A percentile compares a stretch with the other conserved stretches of the same genome.
Evolutionary conservation across 2,329 filamentous ascomycete species (phyloP).

Genomic region (Cladophialophora bantiana): DNA sequence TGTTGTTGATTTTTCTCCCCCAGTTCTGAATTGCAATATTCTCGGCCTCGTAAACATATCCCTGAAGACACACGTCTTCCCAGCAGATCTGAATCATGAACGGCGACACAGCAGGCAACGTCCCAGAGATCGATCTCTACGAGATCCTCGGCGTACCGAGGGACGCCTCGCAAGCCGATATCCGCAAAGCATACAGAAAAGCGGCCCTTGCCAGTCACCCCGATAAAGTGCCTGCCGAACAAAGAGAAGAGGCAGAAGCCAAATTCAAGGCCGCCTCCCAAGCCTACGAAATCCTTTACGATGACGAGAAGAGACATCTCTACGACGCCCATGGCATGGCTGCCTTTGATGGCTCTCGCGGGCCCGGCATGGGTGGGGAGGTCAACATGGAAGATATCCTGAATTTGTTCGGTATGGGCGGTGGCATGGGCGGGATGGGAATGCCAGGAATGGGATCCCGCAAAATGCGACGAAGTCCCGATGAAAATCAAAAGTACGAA

Average conservation of each 20-base stretch:
- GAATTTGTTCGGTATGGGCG: conserved; percentile 69
- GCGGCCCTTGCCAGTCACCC: conserved; percentile 90
- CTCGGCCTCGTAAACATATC: neutral
- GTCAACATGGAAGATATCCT: conserved; percentile 81
- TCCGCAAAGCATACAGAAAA: conserved; percentile 80
- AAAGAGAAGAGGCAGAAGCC: conserved; percentile 82
- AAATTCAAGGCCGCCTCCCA: conserved; percentile 93
- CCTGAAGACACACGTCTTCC: neutral
- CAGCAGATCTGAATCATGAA: conserved; percentile 26
- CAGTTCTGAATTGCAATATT: neutral
- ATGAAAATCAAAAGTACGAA: conserved; percentile 90
- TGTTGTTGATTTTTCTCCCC: conserved; percentile 1
- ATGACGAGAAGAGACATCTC: conserved; percentile 89
- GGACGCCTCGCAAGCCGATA: conserved; percentile 43
- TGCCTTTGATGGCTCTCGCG: conserved; percentile 81
- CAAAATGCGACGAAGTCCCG: conserved; percentile 72
- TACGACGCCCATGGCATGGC: conserved; percentile 97
- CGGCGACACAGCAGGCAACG: conserved; percentile 32
- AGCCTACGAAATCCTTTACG: conserved; percentile 96
- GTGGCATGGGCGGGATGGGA: conserved; percentile 58
- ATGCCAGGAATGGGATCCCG: conserved; percentile 62
- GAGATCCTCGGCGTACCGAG: conserved; percentile 66
- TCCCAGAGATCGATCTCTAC: conserved; percentile 40
- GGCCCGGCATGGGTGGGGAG: conserved; percentile 72
- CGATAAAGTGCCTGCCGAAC: conserved; percentile 89